phyloP scores from a whole-genome alignment of 176 grass and related monocot species.

The Paspalum notatum region DNA sequence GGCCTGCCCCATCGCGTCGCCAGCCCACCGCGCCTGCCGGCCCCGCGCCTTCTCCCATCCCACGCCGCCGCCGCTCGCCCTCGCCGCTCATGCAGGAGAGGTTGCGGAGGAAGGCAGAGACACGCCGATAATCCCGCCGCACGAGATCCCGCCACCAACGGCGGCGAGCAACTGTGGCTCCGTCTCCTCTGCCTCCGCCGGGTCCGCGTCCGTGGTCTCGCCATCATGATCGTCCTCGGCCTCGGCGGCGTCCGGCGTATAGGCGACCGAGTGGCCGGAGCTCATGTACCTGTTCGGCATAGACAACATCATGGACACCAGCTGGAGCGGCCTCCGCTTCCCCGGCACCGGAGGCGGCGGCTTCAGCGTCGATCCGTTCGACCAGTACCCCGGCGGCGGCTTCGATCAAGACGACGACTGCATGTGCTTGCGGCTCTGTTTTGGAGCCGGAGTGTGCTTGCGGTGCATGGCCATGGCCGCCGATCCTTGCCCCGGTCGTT shows the following conservation, averaged over 20 bases:
- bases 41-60: no score
- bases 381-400: conserved; percentile 27
- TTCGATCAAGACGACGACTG: conserved; percentile 47
- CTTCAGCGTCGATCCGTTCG: conserved; percentile 38
- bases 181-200: conserved; percentile 40
- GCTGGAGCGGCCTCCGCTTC: conserved; percentile 43
- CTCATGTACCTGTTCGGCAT: conserved; percentile 63
- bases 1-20: no score
- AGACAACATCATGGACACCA: conserved; percentile 55
- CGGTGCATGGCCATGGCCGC: not conserved
- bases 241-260: conserved; percentile 20
- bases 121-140: not conserved
- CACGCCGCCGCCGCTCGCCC: no score
- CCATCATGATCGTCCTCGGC: conserved; percentile 51
- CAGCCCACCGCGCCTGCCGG: no score
- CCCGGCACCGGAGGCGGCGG: not conserved
- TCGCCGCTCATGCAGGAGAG: no score
- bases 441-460: not conserved
- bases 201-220: conserved; percentile 47
- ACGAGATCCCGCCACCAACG: not conserved
- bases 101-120: not conserved
- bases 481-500: conserved; percentile 16
- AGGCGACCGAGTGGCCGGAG: conserved; percentile 69
- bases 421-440: no score
- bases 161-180: conserved; percentile 35